Conservation (phyloP, 2,329 filamentous ascomycete species). For the Tolypocladium paradoxum region DNA sequence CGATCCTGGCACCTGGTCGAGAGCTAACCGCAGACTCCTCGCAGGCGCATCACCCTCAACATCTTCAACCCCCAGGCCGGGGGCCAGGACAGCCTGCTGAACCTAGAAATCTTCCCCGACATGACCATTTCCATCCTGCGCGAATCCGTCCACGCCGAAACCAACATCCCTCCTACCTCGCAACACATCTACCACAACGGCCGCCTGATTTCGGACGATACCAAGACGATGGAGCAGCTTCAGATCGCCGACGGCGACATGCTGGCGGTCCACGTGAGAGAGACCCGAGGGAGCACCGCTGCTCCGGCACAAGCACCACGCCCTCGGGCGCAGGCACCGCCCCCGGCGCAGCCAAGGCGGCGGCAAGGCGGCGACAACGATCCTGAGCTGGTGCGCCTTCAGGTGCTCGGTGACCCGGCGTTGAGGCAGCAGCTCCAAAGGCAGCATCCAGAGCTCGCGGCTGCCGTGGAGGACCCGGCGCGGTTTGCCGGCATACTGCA, state of each 20-base stretch:
- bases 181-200: conserved; percentile 92
- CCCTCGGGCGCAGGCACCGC: conserved; percentile 16
- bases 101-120: conserved; percentile 70
- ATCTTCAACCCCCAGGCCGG: conserved; percentile 63
- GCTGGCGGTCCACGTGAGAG: conserved; percentile 72
- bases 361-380: conserved; percentile 39
- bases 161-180: conserved; percentile 55
- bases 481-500: conserved; percentile 66
- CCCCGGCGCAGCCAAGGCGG: conserved; percentile 19
- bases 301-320: conserved; percentile 27
- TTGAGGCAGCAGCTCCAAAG: conserved; percentile 60
- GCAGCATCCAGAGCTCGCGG: conserved; percentile 66
- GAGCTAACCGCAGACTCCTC: background rate
- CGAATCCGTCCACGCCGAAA: conserved; percentile 78
- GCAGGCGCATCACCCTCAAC: conserved; percentile 78
- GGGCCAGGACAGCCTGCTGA: conserved; percentile 63
- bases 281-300: conserved; percentile 39
- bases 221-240: conserved; percentile 71
- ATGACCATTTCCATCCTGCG: conserved; percentile 81
- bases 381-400: conserved; percentile 71
- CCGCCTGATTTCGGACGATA: conserved; percentile 62
- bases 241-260: conserved; percentile 83
- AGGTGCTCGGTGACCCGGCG: conserved; percentile 68
- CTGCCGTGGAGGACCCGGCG: conserved; percentile 62
- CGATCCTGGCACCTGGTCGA: background rate